These are phyloP conservation scores for Pythium oligandrum DNA, from an alignment of 352 stramenopile genomes.

Conservation along the genomic window DNA sequence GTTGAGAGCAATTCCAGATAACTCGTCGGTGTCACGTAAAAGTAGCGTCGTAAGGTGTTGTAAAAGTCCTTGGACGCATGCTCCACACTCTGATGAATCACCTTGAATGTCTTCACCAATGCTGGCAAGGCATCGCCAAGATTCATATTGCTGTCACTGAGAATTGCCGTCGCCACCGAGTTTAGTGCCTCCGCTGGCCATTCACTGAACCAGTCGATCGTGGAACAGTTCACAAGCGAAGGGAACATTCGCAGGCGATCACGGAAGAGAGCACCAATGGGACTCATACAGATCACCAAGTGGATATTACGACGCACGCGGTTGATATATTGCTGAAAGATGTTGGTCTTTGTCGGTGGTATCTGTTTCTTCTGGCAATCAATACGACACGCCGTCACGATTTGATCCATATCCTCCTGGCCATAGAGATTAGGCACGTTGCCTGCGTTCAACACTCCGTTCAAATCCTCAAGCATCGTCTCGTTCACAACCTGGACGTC, in stretches of 20 bases:
- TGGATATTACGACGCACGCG: constrained; percentile 90
- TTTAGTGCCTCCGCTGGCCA: constrained; percentile 84
- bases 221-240: constrained; percentile 85
- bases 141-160: constrained; percentile 72
- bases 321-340: constrained; percentile 93
- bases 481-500: constrained; percentile 95
- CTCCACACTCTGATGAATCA: constrained; percentile 89
- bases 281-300: constrained; percentile 88
- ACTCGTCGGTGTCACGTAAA: constrained; percentile 92
- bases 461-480: constrained; percentile 95
- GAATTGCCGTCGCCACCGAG: constrained; percentile 80
- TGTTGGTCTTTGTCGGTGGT: constrained; percentile 92
- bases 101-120: constrained; percentile 83
- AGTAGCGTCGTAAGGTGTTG: constrained; percentile 79
- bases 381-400: constrained; percentile 85
- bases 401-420: constrained; percentile 90
- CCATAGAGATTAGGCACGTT: constrained; percentile 93
- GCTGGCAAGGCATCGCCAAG: constrained; percentile 41
- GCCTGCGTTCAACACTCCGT: constrained; percentile 93
- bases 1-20: constrained; percentile 91
- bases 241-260: constrained; percentile 85
- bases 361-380: constrained; percentile 91
- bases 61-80: constrained; percentile 83
- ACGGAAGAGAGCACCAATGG: constrained; percentile 71
- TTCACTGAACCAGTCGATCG: constrained; percentile 88